These are phyloP conservation scores for Ziziphus jujuba DNA, from an alignment of 306 rosid species.

Conservation along the genomic window DNA sequence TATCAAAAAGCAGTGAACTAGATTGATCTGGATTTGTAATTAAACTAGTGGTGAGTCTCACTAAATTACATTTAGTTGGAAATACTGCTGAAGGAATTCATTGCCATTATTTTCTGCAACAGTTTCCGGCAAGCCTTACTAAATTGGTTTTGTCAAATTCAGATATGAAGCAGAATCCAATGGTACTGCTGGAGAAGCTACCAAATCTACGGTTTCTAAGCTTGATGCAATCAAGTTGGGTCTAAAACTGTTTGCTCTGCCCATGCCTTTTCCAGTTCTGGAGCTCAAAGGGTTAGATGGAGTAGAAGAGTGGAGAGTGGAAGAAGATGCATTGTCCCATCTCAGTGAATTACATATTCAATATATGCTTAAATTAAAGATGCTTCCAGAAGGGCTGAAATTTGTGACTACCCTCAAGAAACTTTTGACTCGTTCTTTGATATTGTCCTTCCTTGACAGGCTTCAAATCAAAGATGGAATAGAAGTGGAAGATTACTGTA, in stretches of 20 bases:
- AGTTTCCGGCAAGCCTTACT: constrained; percentile 22
- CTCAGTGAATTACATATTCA: constrained; percentile 31
- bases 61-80: constrained; percentile 32
- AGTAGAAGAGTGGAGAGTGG: constrained; percentile 49
- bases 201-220: constrained; percentile 39
- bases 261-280: constrained; percentile 48
- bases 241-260: constrained; percentile 35
- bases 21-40: too few species aligned
- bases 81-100: constrained; percentile 7
- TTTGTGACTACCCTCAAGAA: constrained; percentile 31
- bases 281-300: constrained; percentile 28
- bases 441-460: constrained; percentile 30
- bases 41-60: too few species aligned
- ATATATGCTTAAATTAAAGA: constrained; percentile 22
- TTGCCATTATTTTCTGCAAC: background rate
- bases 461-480: constrained; percentile 32
- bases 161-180: constrained; percentile 37
- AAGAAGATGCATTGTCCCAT: constrained; percentile 35
- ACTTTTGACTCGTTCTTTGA: constrained; percentile 41
- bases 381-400: constrained; percentile 50
- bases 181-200: constrained; percentile 38
- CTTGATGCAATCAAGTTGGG: background rate
- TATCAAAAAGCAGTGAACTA: too few species aligned
- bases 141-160: constrained; percentile 41
- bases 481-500: constrained; percentile 44